Percentiles rank a stretch among this genome's conserved stretches.
These are phyloP conservation scores for Cladophialophora psammophila DNA, from an alignment of 2,329 filamentous ascomycete genomes.

Conservation along the genomic window DNA sequence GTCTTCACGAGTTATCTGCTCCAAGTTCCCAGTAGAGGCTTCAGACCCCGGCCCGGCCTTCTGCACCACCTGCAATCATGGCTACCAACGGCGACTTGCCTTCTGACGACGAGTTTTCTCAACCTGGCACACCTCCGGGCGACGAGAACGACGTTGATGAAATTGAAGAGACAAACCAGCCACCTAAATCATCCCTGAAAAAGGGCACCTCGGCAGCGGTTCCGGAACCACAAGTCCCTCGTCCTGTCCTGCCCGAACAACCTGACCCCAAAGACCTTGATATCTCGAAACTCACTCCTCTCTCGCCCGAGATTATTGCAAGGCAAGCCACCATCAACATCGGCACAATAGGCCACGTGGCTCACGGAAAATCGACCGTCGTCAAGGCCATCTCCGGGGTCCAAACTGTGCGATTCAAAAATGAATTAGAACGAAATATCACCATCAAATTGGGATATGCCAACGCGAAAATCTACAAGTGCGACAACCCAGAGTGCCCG, in stretches of 20 bases:
- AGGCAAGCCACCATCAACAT: conserved; percentile 99
- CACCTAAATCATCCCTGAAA: conserved; percentile 88
- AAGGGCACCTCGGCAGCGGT: conserved; percentile 63
- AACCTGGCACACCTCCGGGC: conserved; percentile 60
- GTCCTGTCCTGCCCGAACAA: conserved; percentile 80
- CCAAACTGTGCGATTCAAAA: conserved; percentile 99
- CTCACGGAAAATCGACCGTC: conserved; percentile 97
- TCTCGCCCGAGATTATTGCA: conserved; percentile 96
- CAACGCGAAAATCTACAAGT: conserved; percentile 99
- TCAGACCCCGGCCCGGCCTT: neutral
- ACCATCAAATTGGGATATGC: conserved; percentile 99
- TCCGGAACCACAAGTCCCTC: conserved; percentile 63
- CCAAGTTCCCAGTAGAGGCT: neutral
- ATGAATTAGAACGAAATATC: conserved; percentile 98
- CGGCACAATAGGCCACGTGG: conserved; percentile 97
- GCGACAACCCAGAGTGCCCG: conserved; percentile 88
- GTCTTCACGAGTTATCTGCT: neutral
- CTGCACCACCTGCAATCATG: conserved; percentile 37
- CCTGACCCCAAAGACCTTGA: conserved; percentile 91
- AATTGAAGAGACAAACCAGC: conserved; percentile 64
- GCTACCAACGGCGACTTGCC: conserved; percentile 50
- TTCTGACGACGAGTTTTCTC: conserved; percentile 56
- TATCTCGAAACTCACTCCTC: conserved; percentile 77
- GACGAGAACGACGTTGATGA: conserved; percentile 61
- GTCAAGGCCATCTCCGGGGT: conserved; percentile 99